Evolutionary conservation across 2,329 filamentous ascomycete species (phyloP).

Genomic region (Colletotrichum melonis): DNA sequence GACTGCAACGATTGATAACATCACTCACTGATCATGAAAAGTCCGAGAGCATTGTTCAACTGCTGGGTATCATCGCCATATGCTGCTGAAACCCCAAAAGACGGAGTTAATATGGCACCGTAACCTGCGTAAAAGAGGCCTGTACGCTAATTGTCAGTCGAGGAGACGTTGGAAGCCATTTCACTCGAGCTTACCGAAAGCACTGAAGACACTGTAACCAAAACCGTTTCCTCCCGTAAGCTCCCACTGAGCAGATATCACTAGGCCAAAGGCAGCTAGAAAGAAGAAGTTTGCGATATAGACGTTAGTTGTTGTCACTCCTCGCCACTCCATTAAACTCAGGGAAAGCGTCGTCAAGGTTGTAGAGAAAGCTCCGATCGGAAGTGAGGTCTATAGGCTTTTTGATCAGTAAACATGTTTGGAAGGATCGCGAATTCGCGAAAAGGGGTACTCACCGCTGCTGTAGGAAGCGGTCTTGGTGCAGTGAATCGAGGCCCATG

Average conservation of each 20-base stretch:
- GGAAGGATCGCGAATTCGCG: background rate
- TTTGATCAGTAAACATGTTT: background rate
- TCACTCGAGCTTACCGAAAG: constrained; percentile 55
- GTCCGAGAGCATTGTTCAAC: constrained; percentile 42
- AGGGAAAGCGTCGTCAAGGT: constrained; percentile 65
- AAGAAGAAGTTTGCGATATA: constrained; percentile 68
- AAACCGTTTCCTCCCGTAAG: constrained; percentile 63
- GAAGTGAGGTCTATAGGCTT: constrained; percentile 53
- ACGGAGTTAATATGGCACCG: constrained; percentile 40
- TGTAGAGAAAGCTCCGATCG: constrained; percentile 64
- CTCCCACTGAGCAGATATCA: constrained; percentile 68
- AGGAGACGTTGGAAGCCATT: background rate
- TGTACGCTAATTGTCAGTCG: background rate
- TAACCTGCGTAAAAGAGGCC: constrained; percentile 42
- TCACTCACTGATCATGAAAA: constrained; percentile 41
- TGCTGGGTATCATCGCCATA: constrained; percentile 40
- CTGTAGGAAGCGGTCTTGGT: constrained; percentile 21
- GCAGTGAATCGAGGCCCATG: background rate
- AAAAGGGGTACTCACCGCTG: constrained; percentile 10
- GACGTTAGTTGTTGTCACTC: constrained; percentile 60
- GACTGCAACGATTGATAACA: too few relatives aligned
- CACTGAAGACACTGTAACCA: constrained; percentile 63
- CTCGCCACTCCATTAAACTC: constrained; percentile 66
- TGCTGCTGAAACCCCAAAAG: constrained; percentile 40
- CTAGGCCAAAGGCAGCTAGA: constrained; percentile 58